A percentile compares a stretch with the other conserved stretches of the same genome.
Evolutionary conservation across 306 rosid genomes (phyloP).

Genomic region (Pueraria montana): DNA sequence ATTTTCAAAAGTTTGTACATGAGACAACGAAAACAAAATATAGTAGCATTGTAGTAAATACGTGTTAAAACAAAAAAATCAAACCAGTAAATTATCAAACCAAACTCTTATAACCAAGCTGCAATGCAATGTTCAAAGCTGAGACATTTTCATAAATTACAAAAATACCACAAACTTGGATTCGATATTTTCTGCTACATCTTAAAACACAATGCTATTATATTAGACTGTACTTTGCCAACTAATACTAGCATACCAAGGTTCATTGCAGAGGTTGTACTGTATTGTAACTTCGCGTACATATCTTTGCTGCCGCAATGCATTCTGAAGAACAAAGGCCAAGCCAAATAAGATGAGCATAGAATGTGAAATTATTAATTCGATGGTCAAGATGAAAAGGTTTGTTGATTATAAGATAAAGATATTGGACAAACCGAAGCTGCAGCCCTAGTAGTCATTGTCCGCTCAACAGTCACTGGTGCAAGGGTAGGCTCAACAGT

Average conservation of each 20-base stretch:
- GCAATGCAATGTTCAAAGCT: background rate
- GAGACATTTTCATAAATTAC: background rate
- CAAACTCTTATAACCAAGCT: background rate
- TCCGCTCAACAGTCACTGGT: slow-evolving; percentile 89
- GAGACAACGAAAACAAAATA: background rate
- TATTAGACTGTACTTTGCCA: slow-evolving; percentile 18
- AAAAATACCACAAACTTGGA: slow-evolving; percentile 7
- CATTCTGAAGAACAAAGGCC: slow-evolving; percentile 72
- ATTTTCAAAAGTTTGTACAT: background rate
- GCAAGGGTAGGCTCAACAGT: slow-evolving; percentile 98
- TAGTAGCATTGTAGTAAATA: background rate
- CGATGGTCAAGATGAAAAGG: slow-evolving; percentile 24
- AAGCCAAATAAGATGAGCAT: slow-evolving; percentile 39
- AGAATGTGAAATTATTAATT: slow-evolving; percentile 25
- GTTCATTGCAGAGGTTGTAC: slow-evolving; percentile 99
- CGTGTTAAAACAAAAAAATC: background rate
- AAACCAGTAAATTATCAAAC: background rate
- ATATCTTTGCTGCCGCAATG: slow-evolving; percentile 86
- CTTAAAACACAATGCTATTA: slow-evolving; percentile 10
- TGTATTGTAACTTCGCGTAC: slow-evolving; percentile 96
- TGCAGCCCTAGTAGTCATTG: slow-evolving; percentile 96
- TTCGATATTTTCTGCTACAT: slow-evolving; percentile 1
- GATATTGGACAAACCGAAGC: slow-evolving; percentile 79
- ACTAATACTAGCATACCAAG: slow-evolving; percentile 68
- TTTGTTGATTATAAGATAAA: slow-evolving; percentile 39